These are phyloP conservation scores for Rickenella mellea DNA, from an alignment of 768 basidiomycete genomes.

Conservation along the genomic window DNA sequence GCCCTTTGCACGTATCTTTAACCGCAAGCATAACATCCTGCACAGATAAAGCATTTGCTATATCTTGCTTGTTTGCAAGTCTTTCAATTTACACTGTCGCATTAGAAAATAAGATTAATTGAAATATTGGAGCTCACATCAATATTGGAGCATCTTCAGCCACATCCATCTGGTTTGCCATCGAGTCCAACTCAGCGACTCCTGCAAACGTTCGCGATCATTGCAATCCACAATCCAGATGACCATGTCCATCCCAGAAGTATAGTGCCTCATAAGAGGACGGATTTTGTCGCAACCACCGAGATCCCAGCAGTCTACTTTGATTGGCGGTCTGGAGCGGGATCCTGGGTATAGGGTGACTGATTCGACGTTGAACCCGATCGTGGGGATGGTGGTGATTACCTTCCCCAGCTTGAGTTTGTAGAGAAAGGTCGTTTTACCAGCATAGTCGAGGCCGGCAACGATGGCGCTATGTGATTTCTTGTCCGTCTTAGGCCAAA, in stretches of 20 bases:
- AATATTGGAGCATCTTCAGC: not conserved
- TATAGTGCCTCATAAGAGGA: conserved; percentile 25
- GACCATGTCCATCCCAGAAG: conserved; percentile 45
- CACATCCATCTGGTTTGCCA: no score
- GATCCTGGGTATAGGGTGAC: no score
- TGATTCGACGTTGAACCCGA: conserved; percentile 54
- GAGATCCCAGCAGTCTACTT: conserved; percentile 52
- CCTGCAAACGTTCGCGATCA: conserved; percentile 37
- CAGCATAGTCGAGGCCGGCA: conserved; percentile 27
- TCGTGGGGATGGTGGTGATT: conserved; percentile 28
- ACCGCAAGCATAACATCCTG: conserved; percentile 30
- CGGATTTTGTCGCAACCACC: conserved; percentile 48
- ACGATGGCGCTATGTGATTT: not conserved
- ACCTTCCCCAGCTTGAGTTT: conserved; percentile 30
- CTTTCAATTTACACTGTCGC: not conserved
- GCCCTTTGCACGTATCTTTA: conserved; percentile 19
- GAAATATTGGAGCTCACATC: not conserved
- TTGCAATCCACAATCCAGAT: conserved; percentile 59
- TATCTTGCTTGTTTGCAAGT: conserved; percentile 57
- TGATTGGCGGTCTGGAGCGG: not conserved
- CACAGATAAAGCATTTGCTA: conserved; percentile 38
- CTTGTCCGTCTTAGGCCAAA: no score
- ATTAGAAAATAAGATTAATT: not conserved
- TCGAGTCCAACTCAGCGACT: conserved; percentile 31
- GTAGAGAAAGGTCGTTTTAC: conserved; percentile 41